A percentile compares a stretch with the other conserved stretches of the same genome.
Evolutionary conservation across 495 filamentous ascomycete genomes (phyloP).

Genomic region (Aspergillus kassunensis): DNA sequence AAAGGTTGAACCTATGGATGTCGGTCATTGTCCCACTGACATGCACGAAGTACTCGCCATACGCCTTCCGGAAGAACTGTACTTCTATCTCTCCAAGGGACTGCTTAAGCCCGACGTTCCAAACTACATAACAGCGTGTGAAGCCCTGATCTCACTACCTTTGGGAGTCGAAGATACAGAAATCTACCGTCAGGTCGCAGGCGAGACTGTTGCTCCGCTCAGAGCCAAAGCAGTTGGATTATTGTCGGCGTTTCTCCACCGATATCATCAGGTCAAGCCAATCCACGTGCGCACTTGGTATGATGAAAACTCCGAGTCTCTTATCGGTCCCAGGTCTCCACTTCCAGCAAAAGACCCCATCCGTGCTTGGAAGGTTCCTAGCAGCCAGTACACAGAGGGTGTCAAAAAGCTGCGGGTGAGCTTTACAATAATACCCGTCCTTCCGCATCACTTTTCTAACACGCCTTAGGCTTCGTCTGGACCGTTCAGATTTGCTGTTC

Average conservation of each 20-base stretch:
- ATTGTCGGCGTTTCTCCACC: slow-evolving; percentile 70
- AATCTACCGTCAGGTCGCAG: slow-evolving; percentile 77
- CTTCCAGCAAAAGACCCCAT: slow-evolving; percentile 57
- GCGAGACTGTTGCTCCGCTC: slow-evolving; percentile 63
- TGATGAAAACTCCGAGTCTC: slow-evolving; percentile 60
- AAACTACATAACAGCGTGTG: slow-evolving; percentile 73
- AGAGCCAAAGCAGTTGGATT: slow-evolving; percentile 72
- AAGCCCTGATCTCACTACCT: slow-evolving; percentile 70
- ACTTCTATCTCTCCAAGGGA: slow-evolving; percentile 83
- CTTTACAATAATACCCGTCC: not conserved
- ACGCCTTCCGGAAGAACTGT: slow-evolving; percentile 85
- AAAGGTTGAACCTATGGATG: slow-evolving; percentile 65
- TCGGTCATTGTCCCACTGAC: slow-evolving; percentile 67
- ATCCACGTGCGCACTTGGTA: slow-evolving; percentile 83
- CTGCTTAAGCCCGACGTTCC: slow-evolving; percentile 74
- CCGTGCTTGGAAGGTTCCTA: slow-evolving; percentile 70
- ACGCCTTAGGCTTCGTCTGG: slow-evolving; percentile 24
- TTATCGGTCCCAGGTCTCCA: slow-evolving; percentile 61
- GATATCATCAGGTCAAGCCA: slow-evolving; percentile 72
- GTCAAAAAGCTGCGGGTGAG: slow-evolving; percentile 38
- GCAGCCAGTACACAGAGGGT: slow-evolving; percentile 43
- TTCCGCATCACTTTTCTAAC: not conserved
- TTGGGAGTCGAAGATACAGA: slow-evolving; percentile 75
- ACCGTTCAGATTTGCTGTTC: slow-evolving; percentile 43
- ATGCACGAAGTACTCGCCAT: slow-evolving; percentile 85